Evolutionary conservation across 768 basidiomycete genomes (phyloP), one percentile per base, ranked within the genome.

Genomic region (Rubroboletus satanas): DNA sequence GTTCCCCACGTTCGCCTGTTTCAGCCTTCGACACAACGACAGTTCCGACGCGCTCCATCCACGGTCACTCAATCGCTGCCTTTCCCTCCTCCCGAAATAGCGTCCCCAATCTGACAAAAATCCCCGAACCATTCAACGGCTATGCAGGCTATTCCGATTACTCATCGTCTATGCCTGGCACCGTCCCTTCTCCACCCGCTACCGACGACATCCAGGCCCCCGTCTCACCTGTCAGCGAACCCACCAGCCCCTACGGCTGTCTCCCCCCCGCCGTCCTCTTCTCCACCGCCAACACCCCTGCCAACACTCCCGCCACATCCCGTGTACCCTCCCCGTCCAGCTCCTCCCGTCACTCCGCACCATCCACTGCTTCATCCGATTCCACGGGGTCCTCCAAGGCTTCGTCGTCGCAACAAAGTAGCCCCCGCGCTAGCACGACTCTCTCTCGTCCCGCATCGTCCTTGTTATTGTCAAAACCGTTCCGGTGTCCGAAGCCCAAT

Each of bases 401-500:
- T 1, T 58, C 69, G 1, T 69, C 74, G 1, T 66, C 70, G 0
- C 66, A 64, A 12, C 61, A 58, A 38, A 52, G 55, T 1, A 62
- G 55, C 47, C 59, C 74, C 2, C 75, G 76, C 17, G 72, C 78
- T 1, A 74, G 72, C 57, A 76, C 78, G 8, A 76, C 79, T 14
- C 76, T 76, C 54, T 80, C 79, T 32, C 78, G 72, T 10, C 76
- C 78, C 58, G 74, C 81, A 14, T 75, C 84, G 0, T 82, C 85
- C 4, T 72, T 88, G n/a, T 71, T 90, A 37, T 74, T 88, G 46
- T 84, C 83, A 54, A 94, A 94, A 71, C 91, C 93, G 4, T 95
- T 93, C 82, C 80, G 84, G 45, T 98, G 94, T 77, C 94, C 94
- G 10, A 95, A 95, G 70, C 85, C 90, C 0, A 93, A 93, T 60